phyloP scores from a whole-genome alignment of 2,329 filamentous ascomycete genomes.

The Fusarium coffeatum region DNA sequence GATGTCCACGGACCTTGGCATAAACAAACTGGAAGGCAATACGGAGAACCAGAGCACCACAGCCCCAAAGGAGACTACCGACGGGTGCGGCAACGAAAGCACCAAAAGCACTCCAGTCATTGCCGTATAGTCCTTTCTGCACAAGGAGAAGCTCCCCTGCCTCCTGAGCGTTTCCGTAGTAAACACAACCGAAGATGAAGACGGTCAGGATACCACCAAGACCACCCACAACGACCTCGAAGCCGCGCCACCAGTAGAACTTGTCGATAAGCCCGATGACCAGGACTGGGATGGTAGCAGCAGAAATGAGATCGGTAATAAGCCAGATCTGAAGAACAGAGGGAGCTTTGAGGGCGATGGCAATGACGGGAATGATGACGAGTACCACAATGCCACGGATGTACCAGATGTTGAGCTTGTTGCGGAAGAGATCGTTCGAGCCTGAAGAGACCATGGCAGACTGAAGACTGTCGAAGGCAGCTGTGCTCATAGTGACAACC shows the following conservation, averaged over 20 bases:
- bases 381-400: conserved; percentile 77
- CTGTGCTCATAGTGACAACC: conserved; percentile 79
- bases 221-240: conserved; percentile 82
- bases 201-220: conserved; percentile 82
- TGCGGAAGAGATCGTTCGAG: conserved; percentile 87
- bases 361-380: conserved; percentile 78
- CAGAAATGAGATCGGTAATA: conserved; percentile 82
- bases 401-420: conserved; percentile 79
- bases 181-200: conserved; percentile 83
- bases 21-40: conserved; percentile 67
- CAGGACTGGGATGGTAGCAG: conserved; percentile 79
- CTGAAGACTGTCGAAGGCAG: conserved; percentile 84
- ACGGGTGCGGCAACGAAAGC: conserved; percentile 84
- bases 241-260: conserved; percentile 83
- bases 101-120: conserved; percentile 86
- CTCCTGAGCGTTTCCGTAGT: conserved; percentile 73
- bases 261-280: conserved; percentile 75
- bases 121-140: conserved; percentile 77
- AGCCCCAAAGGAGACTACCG: conserved; percentile 78
- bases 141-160: conserved; percentile 78
- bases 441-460: conserved; percentile 87
- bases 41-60: conserved; percentile 70
- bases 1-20: conserved; percentile 67
- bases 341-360: conserved; percentile 78
- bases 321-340: conserved; percentile 84